Percentiles rank a stretch among this genome's conserved stretches.
Conservation (phyloP, 805 yeast species). For the Barnettozyma pratensis region DNA sequence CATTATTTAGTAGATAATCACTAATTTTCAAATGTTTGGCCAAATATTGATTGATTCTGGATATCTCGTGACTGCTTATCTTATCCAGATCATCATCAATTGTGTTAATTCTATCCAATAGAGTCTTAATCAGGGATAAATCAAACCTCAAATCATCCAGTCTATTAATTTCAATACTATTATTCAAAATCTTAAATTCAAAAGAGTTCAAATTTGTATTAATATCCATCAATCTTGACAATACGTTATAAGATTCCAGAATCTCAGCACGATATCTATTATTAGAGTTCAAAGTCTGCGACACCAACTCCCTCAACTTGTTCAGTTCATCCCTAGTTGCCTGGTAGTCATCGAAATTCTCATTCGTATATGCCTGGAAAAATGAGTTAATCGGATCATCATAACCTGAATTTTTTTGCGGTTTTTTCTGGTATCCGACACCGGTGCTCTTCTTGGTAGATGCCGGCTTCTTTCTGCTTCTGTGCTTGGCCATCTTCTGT, state of each 20-base stretch:
- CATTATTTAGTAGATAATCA: slow-evolving; percentile 17
- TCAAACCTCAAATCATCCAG: slow-evolving; percentile 6
- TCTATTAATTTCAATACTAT: slow-evolving; percentile 4
- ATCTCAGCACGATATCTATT: slow-evolving; percentile 7
- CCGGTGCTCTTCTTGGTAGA: not conserved
- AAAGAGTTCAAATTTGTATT: slow-evolving; percentile 1
- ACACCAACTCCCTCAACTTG: slow-evolving; percentile 4
- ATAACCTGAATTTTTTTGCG: not conserved
- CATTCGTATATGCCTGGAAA: slow-evolving; percentile 3
- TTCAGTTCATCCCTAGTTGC: not conserved
- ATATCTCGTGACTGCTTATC: not conserved
- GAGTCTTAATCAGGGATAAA: not conserved
- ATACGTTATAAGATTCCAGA: slow-evolving; percentile 5
- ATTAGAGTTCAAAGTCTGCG: slow-evolving; percentile 4
- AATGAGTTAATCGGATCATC: slow-evolving; percentile 7
- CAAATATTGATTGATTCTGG: slow-evolving; percentile 4
- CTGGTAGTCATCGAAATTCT: slow-evolving; percentile 5
- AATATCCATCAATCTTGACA: not conserved
- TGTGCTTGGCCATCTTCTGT: slow-evolving; percentile 5
- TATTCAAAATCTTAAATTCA: slow-evolving; percentile 5
- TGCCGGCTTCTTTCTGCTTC: slow-evolving; percentile 3
- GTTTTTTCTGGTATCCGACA: not conserved
- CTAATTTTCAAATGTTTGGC: slow-evolving; percentile 7
- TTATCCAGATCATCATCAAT: slow-evolving; percentile 7
- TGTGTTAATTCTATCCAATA: slow-evolving; percentile 4